Evolutionary conservation across 352 stramenopile genomes (phyloP).

Genomic region (Globisporangium cystogenes): DNA sequence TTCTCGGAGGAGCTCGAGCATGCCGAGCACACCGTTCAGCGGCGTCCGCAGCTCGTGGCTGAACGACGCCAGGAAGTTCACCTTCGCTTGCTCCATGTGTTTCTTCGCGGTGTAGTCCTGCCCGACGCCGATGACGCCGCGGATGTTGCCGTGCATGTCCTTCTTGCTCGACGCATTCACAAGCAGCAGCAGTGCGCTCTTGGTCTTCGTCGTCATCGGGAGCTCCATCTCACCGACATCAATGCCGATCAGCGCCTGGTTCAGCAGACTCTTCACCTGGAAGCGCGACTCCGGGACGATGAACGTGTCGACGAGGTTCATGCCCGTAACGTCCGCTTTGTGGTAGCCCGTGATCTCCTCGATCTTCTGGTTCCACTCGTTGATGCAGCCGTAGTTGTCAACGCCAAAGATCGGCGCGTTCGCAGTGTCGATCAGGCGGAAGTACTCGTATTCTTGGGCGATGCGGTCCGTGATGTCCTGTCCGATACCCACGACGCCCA

Average conservation of each 20-base stretch:
- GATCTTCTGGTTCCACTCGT: slow-evolving; percentile 78
- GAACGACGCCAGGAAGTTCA: slow-evolving; percentile 67
- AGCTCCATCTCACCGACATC: slow-evolving; percentile 69
- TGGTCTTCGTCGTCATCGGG: slow-evolving; percentile 49
- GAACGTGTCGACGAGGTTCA: slow-evolving; percentile 59
- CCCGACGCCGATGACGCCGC: slow-evolving; percentile 83
- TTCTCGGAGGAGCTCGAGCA: slow-evolving; percentile 65
- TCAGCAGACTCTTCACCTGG: slow-evolving; percentile 48
- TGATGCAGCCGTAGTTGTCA: slow-evolving; percentile 67
- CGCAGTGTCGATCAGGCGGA: slow-evolving; percentile 66
- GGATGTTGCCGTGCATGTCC: slow-evolving; percentile 82
- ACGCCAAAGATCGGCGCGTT: slow-evolving; percentile 76
- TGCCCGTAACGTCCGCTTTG: slow-evolving; percentile 44
- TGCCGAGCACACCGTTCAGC: slow-evolving; percentile 72
- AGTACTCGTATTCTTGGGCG: slow-evolving; percentile 75
- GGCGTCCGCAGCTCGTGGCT: slow-evolving; percentile 65
- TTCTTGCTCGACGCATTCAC: slow-evolving; percentile 75
- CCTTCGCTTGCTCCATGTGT: slow-evolving; percentile 62
- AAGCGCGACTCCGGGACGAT: slow-evolving; percentile 48
- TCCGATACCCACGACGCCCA: slow-evolving; percentile 84
- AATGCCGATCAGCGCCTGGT: slow-evolving; percentile 60
- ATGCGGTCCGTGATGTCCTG: slow-evolving; percentile 82
- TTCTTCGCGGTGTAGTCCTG: slow-evolving; percentile 87
- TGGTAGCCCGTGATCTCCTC: slow-evolving; percentile 68
- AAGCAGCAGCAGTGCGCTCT: slow-evolving; percentile 36